Evolutionary conservation across 2,329 filamentous ascomycete species (phyloP).

Genomic region (Aspergillus glaucus): DNA sequence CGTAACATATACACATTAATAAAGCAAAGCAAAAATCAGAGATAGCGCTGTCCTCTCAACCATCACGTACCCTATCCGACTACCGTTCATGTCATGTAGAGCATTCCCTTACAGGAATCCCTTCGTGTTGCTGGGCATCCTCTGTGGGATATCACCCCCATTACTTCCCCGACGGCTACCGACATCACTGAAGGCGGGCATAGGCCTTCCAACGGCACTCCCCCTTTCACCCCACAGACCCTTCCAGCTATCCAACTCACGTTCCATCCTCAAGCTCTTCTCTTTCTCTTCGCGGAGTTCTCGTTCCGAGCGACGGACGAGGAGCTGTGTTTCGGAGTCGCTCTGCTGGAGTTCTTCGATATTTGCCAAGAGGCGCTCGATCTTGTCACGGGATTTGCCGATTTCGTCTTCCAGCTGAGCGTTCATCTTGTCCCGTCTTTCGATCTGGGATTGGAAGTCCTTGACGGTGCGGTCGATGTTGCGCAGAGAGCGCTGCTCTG

Average conservation of each 20-base stretch:
- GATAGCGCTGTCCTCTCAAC: conserved; percentile 2
- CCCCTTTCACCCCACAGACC: conserved; percentile 59
- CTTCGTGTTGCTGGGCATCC: conserved; percentile 69
- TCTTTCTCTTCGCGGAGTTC: conserved; percentile 86
- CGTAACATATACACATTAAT: conserved; percentile 11
- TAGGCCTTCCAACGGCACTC: conserved; percentile 26
- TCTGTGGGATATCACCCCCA: conserved; percentile 51
- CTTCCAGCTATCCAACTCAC: conserved; percentile 81
- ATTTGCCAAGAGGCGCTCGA: conserved; percentile 78
- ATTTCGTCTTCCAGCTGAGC: conserved; percentile 76
- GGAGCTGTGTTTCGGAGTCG: conserved; percentile 74
- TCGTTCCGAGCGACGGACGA: conserved; percentile 77
- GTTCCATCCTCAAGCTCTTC: conserved; percentile 71
- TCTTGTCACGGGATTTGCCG: conserved; percentile 77
- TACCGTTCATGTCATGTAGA: neutral
- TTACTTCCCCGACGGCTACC: conserved; percentile 36
- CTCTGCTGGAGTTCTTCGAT: conserved; percentile 91
- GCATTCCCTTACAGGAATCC: conserved; percentile 58
- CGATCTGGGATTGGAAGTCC: conserved; percentile 85
- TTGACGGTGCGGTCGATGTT: conserved; percentile 92
- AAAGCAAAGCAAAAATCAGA: conserved; percentile 6
- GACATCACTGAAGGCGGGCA: conserved; percentile 32
- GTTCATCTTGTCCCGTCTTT: conserved; percentile 86
- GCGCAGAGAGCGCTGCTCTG: conserved; percentile 79
- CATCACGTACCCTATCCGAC: conserved; percentile 4